These are phyloP conservation scores for Cryptococcus sp. DNA, from an alignment of 1,284 basidiomycete species.

Conservation along the genomic window DNA sequence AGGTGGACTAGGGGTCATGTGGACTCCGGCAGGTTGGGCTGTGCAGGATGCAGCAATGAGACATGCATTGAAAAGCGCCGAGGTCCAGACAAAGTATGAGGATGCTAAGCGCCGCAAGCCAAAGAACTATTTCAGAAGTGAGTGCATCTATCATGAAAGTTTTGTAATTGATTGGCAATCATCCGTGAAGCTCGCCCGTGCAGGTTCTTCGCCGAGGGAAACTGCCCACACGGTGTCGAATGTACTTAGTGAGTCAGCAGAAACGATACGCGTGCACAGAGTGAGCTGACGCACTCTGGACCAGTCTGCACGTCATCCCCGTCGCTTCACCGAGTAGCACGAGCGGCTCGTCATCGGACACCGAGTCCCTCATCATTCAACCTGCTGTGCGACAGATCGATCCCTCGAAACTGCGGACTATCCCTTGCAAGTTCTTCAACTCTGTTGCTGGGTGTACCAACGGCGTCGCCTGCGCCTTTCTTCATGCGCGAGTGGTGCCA, in stretches of 20 bases:
- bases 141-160: constrained; percentile 10
- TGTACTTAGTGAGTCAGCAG: constrained; percentile 48
- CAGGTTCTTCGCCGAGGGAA: constrained; percentile 43
- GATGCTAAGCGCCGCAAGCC: constrained; percentile 14
- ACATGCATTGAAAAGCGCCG: constrained; percentile 26
- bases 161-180: background rate
- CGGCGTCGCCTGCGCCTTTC: constrained; percentile 40
- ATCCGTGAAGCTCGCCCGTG: constrained; percentile 37
- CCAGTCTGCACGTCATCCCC: constrained; percentile 25
- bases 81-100: constrained; percentile 20
- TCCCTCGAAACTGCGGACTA: constrained; percentile 21
- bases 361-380: constrained; percentile 5
- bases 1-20: constrained; percentile 37
- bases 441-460: constrained; percentile 42
- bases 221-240: constrained; percentile 45
- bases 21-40: constrained; percentile 47
- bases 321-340: constrained; percentile 13
- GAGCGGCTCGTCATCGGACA: constrained; percentile 7
- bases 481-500: constrained; percentile 46
- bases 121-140: constrained; percentile 45
- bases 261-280: too few species aligned
- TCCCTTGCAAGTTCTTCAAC: constrained; percentile 51
- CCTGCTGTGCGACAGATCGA: background rate
- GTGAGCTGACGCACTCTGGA: background rate
- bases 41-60: constrained; percentile 45